phyloP scores from a whole-genome alignment of 352 stramenopile genomes.

The Phytophthora vignae region DNA sequence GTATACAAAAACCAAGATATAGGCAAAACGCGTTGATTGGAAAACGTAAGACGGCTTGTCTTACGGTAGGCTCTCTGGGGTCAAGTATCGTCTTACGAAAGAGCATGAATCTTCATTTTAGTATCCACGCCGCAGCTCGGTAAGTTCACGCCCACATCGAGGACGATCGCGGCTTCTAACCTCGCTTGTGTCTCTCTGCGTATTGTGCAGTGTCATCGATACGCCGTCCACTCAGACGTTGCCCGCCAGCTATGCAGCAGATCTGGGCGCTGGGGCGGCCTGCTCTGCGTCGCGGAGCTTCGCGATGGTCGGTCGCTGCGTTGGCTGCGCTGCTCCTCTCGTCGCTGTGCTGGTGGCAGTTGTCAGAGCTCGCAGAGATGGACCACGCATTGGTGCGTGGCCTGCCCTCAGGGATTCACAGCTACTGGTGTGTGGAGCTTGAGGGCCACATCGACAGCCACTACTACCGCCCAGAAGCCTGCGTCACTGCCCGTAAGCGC shows the following conservation, averaged over 20 bases:
- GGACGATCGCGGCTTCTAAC: background rate
- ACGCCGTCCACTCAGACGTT: no score
- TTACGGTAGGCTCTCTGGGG: no score
- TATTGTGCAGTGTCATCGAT: background rate
- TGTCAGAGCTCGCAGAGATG: slow-evolving; percentile 32
- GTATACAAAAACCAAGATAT: no score
- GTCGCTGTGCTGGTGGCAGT: slow-evolving; percentile 23
- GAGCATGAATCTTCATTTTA: no score
- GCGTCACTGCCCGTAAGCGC: slow-evolving; percentile 49
- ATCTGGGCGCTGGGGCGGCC: background rate
- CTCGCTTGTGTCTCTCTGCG: background rate
- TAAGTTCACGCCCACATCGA: background rate
- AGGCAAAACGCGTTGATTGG: no score
- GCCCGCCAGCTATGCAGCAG: background rate
- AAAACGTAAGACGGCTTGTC: no score
- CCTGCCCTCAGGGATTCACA: slow-evolving; percentile 18
- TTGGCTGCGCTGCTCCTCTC: slow-evolving; percentile 15
- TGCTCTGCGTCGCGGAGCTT: slow-evolving; percentile 3
- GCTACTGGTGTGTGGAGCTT: slow-evolving; percentile 43
- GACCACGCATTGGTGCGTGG: slow-evolving; percentile 26
- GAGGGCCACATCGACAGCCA: slow-evolving; percentile 51
- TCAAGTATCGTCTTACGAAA: no score
- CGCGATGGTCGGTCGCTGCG: slow-evolving; percentile 10
- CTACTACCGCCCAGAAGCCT: slow-evolving; percentile 45
- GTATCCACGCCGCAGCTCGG: background rate